These are phyloP conservation scores for Metschnikowia henanensis DNA, from an alignment of 805 yeast species.

Conservation along the genomic window DNA sequence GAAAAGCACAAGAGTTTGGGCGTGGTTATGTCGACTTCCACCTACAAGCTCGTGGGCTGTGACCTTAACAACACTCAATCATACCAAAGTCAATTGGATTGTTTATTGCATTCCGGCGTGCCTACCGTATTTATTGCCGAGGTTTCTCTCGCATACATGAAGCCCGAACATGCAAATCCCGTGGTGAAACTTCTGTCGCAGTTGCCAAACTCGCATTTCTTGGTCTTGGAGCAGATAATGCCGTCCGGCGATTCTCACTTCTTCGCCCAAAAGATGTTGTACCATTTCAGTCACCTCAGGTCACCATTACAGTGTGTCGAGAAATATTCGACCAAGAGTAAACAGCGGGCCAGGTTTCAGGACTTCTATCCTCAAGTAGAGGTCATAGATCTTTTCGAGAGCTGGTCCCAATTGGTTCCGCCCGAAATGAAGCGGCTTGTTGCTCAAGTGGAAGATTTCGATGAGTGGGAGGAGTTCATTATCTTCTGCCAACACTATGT, in stretches of 20 bases:
- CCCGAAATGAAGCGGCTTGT: conserved; percentile 40
- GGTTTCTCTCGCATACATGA: conserved; percentile 82
- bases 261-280: conserved; percentile 72
- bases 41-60: conserved; percentile 63
- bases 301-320: conserved; percentile 70
- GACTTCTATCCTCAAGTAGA: conserved; percentile 51
- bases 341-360: conserved; percentile 53
- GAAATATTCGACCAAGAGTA: conserved; percentile 48
- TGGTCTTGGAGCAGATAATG: conserved; percentile 68
- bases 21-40: conserved; percentile 13
- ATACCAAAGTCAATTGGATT: conserved; percentile 33
- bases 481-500: conserved; percentile 75
- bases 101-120: conserved; percentile 28
- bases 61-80: conserved; percentile 51
- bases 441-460: conserved; percentile 62
- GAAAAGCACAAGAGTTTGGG: conserved; percentile 18
- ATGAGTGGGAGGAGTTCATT: conserved; percentile 82
- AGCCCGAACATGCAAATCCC: conserved; percentile 60
- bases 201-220: conserved; percentile 54
- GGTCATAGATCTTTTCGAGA: conserved; percentile 52
- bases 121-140: conserved; percentile 72
- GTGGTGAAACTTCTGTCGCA: conserved; percentile 51
- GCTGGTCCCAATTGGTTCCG: conserved; percentile 53
- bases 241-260: conserved; percentile 66
- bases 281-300: conserved; percentile 63